Percentiles rank a stretch among this genome's conserved stretches.
Conservation (phyloP, 805 yeast species). For the Hanseniaspora singularis region DNA sequence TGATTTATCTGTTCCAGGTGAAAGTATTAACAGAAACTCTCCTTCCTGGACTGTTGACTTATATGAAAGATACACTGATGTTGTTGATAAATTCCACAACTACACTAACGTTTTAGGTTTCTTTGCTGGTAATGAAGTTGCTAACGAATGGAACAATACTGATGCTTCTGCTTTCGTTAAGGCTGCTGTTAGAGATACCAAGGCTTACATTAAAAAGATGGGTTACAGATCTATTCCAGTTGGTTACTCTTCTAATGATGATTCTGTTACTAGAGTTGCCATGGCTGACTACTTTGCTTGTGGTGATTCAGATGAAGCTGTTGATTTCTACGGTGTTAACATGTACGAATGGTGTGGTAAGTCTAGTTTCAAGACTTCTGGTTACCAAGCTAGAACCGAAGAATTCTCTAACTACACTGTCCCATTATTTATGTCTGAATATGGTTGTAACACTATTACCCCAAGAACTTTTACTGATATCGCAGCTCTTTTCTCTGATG, state of each 20-base stretch:
- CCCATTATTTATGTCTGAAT: slow-evolving; percentile 71
- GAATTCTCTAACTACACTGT: slow-evolving; percentile 54
- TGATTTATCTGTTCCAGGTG: slow-evolving; percentile 58
- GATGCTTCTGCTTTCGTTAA: slow-evolving; percentile 71
- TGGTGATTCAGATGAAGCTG: slow-evolving; percentile 51
- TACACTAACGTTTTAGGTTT: slow-evolving; percentile 68
- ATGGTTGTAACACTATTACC: slow-evolving; percentile 58
- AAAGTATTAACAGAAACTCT: slow-evolving; percentile 46
- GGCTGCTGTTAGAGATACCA: slow-evolving; percentile 71
- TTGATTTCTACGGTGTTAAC: slow-evolving; percentile 79
- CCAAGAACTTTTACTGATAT: slow-evolving; percentile 71
- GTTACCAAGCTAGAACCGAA: slow-evolving; percentile 52
- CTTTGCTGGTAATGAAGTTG: slow-evolving; percentile 79
- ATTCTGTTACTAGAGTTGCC: slow-evolving; percentile 48
- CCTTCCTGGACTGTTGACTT: slow-evolving; percentile 57
- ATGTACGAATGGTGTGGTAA: slow-evolving; percentile 84
- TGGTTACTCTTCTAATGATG: slow-evolving; percentile 76
- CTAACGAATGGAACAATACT: slow-evolving; percentile 53
- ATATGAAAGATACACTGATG: slow-evolving; percentile 54
- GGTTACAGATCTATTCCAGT: slow-evolving; percentile 63
- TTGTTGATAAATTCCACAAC: slow-evolving; percentile 55
- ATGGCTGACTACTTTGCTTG: slow-evolving; percentile 69
- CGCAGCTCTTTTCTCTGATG: slow-evolving; percentile 44
- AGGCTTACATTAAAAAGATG: slow-evolving; percentile 47
- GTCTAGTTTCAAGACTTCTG: slow-evolving; percentile 47